Evolutionary conservation across 2,329 filamentous ascomycete genomes (phyloP).

Genomic region (Apiospora marii): DNA sequence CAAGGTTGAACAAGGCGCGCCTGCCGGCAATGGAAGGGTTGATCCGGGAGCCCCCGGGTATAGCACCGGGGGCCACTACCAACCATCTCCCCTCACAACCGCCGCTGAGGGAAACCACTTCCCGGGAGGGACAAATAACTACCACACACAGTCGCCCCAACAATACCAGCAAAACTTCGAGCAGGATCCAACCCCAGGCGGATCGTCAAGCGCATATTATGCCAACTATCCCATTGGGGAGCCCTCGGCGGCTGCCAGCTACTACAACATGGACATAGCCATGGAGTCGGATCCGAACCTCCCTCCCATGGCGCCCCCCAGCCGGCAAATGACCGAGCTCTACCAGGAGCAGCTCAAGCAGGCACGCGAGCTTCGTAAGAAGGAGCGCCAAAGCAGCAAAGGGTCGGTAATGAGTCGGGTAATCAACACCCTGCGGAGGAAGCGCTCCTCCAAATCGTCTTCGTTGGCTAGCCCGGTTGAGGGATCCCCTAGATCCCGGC

Average conservation of each 20-base stretch:
- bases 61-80: slow-evolving; percentile 29
- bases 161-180: slow-evolving; percentile 34
- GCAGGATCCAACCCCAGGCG: slow-evolving; percentile 34
- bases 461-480: slow-evolving; percentile 20
- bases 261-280: slow-evolving; percentile 44
- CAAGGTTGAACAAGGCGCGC: slow-evolving; percentile 24
- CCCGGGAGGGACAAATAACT: slow-evolving; percentile 32
- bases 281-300: slow-evolving; percentile 42
- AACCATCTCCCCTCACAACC: slow-evolving; percentile 31
- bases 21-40: slow-evolving; percentile 33
- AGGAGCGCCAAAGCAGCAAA: slow-evolving; percentile 33
- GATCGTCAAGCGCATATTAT: slow-evolving; percentile 34
- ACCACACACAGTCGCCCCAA: slow-evolving; percentile 32
- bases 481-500: slow-evolving; percentile 26
- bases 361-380: slow-evolving; percentile 37
- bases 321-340: slow-evolving; percentile 41
- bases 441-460: slow-evolving; percentile 38
- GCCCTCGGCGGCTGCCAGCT: slow-evolving; percentile 41
- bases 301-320: slow-evolving; percentile 35
- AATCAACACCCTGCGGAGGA: slow-evolving; percentile 39
- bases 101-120: slow-evolving; percentile 32
- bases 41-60: slow-evolving; percentile 30
- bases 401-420: slow-evolving; percentile 40
- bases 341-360: slow-evolving; percentile 42
- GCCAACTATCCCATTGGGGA: slow-evolving; percentile 25